Evolutionary conservation across 2,329 filamentous ascomycete species (phyloP).

Genomic region (Epichloe sibirici): DNA sequence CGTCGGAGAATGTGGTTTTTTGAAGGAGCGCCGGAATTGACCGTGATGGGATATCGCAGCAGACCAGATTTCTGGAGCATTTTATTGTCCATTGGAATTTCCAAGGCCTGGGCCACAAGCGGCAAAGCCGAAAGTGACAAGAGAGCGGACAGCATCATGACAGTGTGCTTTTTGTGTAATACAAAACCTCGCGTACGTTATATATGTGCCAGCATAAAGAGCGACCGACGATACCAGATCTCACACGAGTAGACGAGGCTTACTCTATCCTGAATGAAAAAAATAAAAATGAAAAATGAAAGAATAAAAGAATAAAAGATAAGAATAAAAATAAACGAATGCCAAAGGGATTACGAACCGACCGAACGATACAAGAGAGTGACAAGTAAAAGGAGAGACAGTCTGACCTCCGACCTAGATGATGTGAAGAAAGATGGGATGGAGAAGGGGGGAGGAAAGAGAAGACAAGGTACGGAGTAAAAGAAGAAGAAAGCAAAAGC

Average conservation of each 20-base stretch:
- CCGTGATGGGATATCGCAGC: conserved; percentile 18
- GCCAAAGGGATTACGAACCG: background rate
- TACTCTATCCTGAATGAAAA: background rate
- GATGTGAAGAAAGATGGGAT: background rate
- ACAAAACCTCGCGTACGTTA: background rate
- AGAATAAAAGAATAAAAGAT: background rate
- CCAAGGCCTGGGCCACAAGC: conserved; percentile 13
- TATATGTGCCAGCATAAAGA: conserved; percentile 14
- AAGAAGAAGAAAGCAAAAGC: background rate
- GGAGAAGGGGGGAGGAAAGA: background rate
- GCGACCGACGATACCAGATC: conserved; percentile 10
- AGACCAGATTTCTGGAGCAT: conserved; percentile 15
- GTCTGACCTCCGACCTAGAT: background rate
- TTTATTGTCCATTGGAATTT: conserved; percentile 12
- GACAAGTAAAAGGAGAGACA: background rate
- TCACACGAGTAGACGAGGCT: background rate
- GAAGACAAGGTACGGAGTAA: background rate
- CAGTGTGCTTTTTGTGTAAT: background rate
- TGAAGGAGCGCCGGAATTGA: conserved; percentile 14
- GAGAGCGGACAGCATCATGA: conserved; percentile 19
- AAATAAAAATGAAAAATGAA: background rate
- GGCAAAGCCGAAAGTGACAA: conserved; percentile 18
- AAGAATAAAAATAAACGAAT: conserved; percentile 1
- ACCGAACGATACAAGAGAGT: background rate
- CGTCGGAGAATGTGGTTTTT: conserved; percentile 17